Evolutionary conservation across 768 basidiomycete species (phyloP).

Genomic region (Panellus pusillus): DNA sequence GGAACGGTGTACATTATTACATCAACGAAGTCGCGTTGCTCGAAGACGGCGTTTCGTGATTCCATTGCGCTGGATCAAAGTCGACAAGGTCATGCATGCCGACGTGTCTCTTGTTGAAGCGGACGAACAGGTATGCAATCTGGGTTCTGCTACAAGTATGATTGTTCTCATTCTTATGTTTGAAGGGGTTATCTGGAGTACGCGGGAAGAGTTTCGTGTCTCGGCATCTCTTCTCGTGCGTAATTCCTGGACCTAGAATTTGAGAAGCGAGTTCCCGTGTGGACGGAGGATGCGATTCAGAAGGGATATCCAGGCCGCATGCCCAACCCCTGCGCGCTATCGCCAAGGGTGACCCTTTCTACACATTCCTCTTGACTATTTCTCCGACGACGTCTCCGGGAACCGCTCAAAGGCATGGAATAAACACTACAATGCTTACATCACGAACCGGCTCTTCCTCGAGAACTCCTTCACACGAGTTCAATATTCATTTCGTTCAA

Average conservation of each 20-base stretch:
- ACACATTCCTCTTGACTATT: slow-evolving; percentile 7
- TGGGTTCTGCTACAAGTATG: neutral
- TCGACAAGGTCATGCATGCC: slow-evolving; percentile 1
- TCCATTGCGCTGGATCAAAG: slow-evolving; percentile 19
- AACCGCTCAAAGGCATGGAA: slow-evolving; percentile 31
- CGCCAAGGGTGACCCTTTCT: slow-evolving; percentile 2
- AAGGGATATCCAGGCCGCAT: neutral
- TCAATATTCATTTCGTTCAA: slow-evolving; percentile 26
- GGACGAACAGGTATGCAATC: neutral
- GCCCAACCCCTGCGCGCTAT: slow-evolving; percentile 17
- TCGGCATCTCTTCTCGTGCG: neutral
- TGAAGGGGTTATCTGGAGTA: neutral
- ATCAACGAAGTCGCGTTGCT: slow-evolving; percentile 21
- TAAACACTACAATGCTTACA: slow-evolving; percentile 28
- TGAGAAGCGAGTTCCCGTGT: neutral
- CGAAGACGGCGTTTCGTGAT: too few relatives aligned
- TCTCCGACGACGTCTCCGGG: slow-evolving; percentile 31
- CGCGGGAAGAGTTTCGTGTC: neutral
- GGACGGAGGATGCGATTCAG: neutral
- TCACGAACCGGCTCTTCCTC: slow-evolving; percentile 24
- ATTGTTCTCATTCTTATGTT: neutral
- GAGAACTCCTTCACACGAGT: slow-evolving; percentile 27
- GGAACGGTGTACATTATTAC: slow-evolving; percentile 18
- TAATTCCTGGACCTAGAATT: slow-evolving; percentile 6
- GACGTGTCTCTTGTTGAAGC: slow-evolving; percentile 3